Evolutionary conservation across 1,284 basidiomycete genomes (phyloP), one percentile per base, ranked within the genome.

Genomic region (Ceratobasidium sp.): DNA sequence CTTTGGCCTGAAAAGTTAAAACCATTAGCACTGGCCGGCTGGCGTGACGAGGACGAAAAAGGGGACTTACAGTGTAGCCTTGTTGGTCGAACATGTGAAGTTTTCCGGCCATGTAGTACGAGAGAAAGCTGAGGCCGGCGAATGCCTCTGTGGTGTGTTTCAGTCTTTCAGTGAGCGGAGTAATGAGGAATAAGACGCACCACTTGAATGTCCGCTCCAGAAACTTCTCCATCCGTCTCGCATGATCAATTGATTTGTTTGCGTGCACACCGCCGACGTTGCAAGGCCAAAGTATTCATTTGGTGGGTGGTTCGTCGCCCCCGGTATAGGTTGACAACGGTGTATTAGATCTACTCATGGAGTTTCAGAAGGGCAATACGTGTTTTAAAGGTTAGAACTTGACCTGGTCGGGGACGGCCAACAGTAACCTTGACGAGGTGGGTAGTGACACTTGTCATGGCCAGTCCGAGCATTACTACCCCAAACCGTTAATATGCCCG

Each of bases 161-260:
- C 7, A 60, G 44, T 33, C 77, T 23, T 27, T 59, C 7, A 66
- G n/a, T 48, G 30, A 60, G 16, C 18, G 16, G 16, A 35, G 18
- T 66, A n/a, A 48, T 41, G 7, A 67, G 12, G 52, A 30, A 81
- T 3, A 81, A 77, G 8, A 87, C 89, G 55, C 85, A 96, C 90
- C 83, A 82, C 94, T 95, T 0, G 95, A 91, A 85, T 99, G 97
- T 0, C 97, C 97, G 69, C 94, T 96, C 6, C 95, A 95, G 85
- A 99, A 98, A 82, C 94, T 96, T 81, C 95, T 90, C 87, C 96
- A 99, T 0, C 97, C 97, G 83, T 97, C 96, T 46, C 88, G 86
- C 81, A 97, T 84, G 5, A 91, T 88, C 16, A 82, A 79, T 16
- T 83, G 82, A 82, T 95, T 85, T 0, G 88, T 88, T 81, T 92